A percentile compares a stretch with the other conserved stretches of the same genome.
Evolutionary conservation across 306 rosid genomes (phyloP).

Genomic region (Vicia faba): DNA sequence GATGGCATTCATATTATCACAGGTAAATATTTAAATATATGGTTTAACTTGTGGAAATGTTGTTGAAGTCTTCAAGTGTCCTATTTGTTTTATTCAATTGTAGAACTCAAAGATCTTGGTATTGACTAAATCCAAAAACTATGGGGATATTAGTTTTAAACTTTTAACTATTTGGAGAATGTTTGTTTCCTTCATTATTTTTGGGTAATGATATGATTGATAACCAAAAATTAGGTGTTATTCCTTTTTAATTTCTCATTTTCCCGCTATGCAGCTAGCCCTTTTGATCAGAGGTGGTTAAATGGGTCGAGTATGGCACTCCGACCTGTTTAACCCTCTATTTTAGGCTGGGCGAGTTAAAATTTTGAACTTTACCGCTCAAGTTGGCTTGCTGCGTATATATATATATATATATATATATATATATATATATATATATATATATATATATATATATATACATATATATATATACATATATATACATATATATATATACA

Average conservation of each 20-base stretch:
- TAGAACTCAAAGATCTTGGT: background rate
- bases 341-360: background rate
- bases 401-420: too few species aligned
- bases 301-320: background rate
- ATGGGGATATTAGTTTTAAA: background rate
- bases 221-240: background rate
- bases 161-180: background rate
- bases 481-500: too few species aligned
- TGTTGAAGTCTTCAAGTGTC: slow-evolving; percentile 26
- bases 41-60: slow-evolving; percentile 9
- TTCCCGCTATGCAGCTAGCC: background rate
- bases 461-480: too few species aligned
- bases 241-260: background rate
- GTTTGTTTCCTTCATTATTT: background rate
- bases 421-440: too few species aligned
- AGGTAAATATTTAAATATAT: slow-evolving; percentile 49
- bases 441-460: too few species aligned
- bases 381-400: background rate
- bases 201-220: background rate
- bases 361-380: background rate
- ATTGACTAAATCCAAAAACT: background rate
- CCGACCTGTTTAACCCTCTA: background rate
- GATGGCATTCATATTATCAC: slow-evolving; percentile 91
- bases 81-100: background rate
- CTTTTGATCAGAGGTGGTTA: background rate